phyloP scores from a whole-genome alignment of 495 filamentous ascomycete genomes.

The Sphaerosporella brunnea region DNA sequence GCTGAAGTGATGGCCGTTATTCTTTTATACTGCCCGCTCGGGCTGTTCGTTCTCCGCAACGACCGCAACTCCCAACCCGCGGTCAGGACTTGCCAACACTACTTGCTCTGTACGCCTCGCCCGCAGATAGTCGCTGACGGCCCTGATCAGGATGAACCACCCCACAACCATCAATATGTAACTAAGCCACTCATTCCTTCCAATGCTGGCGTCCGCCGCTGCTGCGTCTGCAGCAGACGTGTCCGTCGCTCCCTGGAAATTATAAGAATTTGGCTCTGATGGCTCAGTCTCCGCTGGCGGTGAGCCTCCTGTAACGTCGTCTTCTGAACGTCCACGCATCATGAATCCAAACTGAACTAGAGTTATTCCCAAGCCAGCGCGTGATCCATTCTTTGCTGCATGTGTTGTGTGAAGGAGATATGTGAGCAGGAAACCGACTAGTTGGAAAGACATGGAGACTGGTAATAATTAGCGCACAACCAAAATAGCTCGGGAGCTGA shows the following conservation, averaged over 20 bases:
- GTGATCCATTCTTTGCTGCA: constrained; percentile 91
- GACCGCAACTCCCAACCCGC: constrained; percentile 68
- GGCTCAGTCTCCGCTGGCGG: constrained; percentile 42
- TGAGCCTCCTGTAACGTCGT: constrained; percentile 30
- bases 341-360: constrained; percentile 94
- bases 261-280: constrained; percentile 73
- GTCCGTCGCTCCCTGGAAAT: constrained; percentile 53
- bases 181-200: constrained; percentile 68
- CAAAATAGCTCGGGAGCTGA: constrained; percentile 38
- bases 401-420: constrained; percentile 96
- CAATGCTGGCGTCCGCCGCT: constrained; percentile 33
- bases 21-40: constrained; percentile 58
- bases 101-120: constrained; percentile 81
- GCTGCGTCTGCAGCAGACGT: constrained; percentile 31
- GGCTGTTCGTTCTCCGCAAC: constrained; percentile 74
- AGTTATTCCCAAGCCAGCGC: constrained; percentile 83
- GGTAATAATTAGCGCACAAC: constrained; percentile 32
- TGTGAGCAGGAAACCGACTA: constrained; percentile 92
- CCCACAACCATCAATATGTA: constrained; percentile 93
- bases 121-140: constrained; percentile 71
- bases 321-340: constrained; percentile 38
- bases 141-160: constrained; percentile 89
- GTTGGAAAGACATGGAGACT: constrained; percentile 95
- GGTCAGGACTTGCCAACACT: constrained; percentile 82
- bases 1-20: too few relatives aligned